phyloP scores from a whole-genome alignment of 306 rosid species.

The Cercis canadensis region DNA sequence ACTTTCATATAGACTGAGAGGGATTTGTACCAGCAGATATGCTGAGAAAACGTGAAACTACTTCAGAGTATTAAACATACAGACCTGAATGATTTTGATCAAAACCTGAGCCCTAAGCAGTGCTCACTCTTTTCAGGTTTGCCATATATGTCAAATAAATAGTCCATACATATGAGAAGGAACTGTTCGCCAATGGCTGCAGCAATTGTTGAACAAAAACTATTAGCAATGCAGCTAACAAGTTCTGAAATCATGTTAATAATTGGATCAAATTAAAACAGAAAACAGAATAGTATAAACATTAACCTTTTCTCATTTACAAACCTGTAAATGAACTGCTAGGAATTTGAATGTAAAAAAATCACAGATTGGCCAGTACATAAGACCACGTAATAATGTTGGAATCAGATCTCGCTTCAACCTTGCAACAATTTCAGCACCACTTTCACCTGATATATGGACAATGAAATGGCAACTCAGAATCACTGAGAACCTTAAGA shows the following conservation, averaged over 20 bases:
- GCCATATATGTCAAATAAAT: constrained; percentile 85
- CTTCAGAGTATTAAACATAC: background rate
- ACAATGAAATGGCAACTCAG: constrained; percentile 35
- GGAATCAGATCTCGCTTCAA: constrained; percentile 77
- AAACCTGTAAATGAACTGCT: constrained; percentile 77
- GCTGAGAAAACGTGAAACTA: constrained; percentile 15
- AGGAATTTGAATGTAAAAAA: constrained; percentile 67
- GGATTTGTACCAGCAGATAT: background rate
- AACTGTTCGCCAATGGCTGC: constrained; percentile 83
- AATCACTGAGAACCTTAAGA: constrained; percentile 11
- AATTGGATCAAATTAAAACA: constrained; percentile 8
- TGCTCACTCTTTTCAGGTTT: constrained; percentile 44
- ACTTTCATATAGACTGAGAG: constrained; percentile 2
- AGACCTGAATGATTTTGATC: background rate
- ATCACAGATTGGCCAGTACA: constrained; percentile 81
- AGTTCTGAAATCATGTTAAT: constrained; percentile 5
- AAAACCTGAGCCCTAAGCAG: constrained; percentile 15
- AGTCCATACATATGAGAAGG: constrained; percentile 72
- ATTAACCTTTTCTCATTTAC: constrained; percentile 4
- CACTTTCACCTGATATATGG: constrained; percentile 63
- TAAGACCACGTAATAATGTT: constrained; percentile 56
- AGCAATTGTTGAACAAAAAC: constrained; percentile 22
- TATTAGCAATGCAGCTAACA: constrained; percentile 26
- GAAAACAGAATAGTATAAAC: constrained; percentile 21
- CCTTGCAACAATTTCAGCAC: constrained; percentile 51